phyloP scores from a whole-genome alignment of 2,329 filamentous ascomycete genomes.

The Xylariomycetidae sp. region DNA sequence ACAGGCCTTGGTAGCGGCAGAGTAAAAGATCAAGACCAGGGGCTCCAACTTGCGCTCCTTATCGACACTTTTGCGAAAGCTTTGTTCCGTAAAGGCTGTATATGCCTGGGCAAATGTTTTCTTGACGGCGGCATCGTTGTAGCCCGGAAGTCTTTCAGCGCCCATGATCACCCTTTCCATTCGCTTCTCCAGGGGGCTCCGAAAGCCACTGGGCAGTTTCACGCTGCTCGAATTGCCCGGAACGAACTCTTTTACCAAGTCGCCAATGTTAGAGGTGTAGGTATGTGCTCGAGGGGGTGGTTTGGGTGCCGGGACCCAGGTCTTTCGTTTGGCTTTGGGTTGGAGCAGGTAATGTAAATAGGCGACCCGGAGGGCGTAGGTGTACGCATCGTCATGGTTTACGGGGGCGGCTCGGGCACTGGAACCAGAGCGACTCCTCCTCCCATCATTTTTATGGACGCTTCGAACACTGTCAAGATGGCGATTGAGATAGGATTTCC shows the following conservation, averaged over 20 bases:
- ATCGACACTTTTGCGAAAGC: constrained; percentile 86
- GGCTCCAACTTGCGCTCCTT: constrained; percentile 93
- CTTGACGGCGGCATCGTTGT: constrained; percentile 85
- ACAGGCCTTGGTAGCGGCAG: constrained; percentile 85
- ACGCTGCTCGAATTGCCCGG: constrained; percentile 43
- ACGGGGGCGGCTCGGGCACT: constrained; percentile 43
- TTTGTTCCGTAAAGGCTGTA: constrained; percentile 84
- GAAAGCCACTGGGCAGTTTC: constrained; percentile 56
- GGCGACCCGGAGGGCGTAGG: constrained; percentile 82
- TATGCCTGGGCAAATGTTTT: constrained; percentile 92
- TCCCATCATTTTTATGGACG: constrained; percentile 37
- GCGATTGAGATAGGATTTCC: constrained; percentile 40
- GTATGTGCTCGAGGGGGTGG: constrained; percentile 60
- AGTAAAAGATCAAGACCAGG: constrained; percentile 92
- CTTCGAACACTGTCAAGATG: constrained; percentile 39
- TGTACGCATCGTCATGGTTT: constrained; percentile 78
- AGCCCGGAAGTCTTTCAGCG: constrained; percentile 80
- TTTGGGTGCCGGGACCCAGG: constrained; percentile 69
- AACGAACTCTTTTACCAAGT: constrained; percentile 83
- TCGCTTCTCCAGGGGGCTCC: constrained; percentile 57
- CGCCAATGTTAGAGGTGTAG: constrained; percentile 69
- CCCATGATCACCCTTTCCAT: constrained; percentile 78
- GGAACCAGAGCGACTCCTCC: constrained; percentile 41
- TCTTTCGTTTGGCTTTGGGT: constrained; percentile 81
- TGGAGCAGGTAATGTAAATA: constrained; percentile 92